Evolutionary conservation across 257 asterid genomes (phyloP).

Genomic region (Forsythia viridissima): DNA sequence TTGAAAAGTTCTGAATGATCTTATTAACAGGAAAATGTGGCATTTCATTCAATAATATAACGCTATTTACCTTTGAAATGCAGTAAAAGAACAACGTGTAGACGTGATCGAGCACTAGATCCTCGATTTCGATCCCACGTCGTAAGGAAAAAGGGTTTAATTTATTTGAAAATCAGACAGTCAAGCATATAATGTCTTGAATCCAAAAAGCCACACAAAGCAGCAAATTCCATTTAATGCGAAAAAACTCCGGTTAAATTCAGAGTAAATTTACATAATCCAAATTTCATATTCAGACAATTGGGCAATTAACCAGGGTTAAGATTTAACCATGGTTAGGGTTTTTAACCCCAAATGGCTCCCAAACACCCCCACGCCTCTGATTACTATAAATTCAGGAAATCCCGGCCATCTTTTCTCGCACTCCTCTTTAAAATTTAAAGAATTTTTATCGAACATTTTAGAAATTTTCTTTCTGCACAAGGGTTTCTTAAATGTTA

Average conservation of each 20-base stretch:
- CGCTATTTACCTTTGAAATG: not conserved
- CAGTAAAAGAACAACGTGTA: not conserved
- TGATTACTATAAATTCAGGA: not conserved
- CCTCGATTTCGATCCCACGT: not conserved
- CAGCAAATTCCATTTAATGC: not conserved
- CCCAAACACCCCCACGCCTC: not conserved
- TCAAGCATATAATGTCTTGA: not conserved
- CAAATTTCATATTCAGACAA: not conserved
- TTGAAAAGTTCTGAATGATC: no score
- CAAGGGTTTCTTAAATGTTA: not conserved
- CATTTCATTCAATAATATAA: no score
- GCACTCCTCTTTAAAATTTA: not conserved
- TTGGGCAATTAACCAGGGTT: slow-evolving; percentile 5
- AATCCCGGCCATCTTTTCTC: not conserved
- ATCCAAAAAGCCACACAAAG: not conserved
- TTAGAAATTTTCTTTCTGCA: not conserved
- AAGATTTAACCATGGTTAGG: slow-evolving; percentile 24
- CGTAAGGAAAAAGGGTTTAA: no score
- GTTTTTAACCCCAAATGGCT: slow-evolving; percentile 1
- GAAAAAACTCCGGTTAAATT: not conserved
- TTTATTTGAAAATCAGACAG: not conserved
- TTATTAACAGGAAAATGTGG: no score
- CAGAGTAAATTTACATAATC: not conserved
- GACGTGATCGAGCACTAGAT: not conserved
- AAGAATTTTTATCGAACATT: not conserved